A percentile compares a stretch with the other conserved stretches of the same genome.
These are phyloP conservation scores for Lipomyces mesembrius DNA, from an alignment of 805 yeast genomes.

Conservation along the genomic window DNA sequence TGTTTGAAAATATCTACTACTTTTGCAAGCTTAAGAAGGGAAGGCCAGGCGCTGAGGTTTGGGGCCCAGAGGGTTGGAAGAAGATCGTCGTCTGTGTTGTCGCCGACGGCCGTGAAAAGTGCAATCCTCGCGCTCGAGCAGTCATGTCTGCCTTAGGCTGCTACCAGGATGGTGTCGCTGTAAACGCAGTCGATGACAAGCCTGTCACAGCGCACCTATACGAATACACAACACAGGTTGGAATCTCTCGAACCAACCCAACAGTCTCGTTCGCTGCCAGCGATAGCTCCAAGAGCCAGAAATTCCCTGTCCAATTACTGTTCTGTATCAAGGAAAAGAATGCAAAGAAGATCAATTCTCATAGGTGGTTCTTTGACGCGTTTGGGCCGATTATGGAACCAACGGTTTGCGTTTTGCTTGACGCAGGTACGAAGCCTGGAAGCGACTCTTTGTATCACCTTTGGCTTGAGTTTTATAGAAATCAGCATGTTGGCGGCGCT, in stretches of 20 bases:
- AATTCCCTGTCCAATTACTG: conserved; percentile 82
- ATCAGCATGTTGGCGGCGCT: conserved; percentile 90
- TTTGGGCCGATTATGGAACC: conserved; percentile 84
- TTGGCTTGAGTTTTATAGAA: conserved; percentile 81
- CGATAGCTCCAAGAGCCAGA: conserved; percentile 50
- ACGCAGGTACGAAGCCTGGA: conserved; percentile 93
- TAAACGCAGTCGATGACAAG: conserved; percentile 81
- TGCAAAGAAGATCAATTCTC: conserved; percentile 89
- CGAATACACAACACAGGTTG: conserved; percentile 88
- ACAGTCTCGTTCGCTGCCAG: conserved; percentile 60
- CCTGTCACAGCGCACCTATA: conserved; percentile 85
- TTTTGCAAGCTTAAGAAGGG: conserved; percentile 66
- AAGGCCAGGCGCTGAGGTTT: conserved; percentile 47
- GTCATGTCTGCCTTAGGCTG: conserved; percentile 85
- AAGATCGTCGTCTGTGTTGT: conserved; percentile 87
- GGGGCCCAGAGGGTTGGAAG: conserved; percentile 98
- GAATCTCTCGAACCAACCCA: conserved; percentile 49
- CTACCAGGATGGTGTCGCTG: conserved; percentile 95
- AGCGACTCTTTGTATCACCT: conserved; percentile 81
- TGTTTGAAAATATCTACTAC: conserved; percentile 82
- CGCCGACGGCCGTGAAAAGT: conserved; percentile 88
- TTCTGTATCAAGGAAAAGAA: conserved; percentile 91
- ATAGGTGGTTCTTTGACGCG: conserved; percentile 95
- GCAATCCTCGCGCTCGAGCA: conserved; percentile 77
- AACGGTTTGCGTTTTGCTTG: conserved; percentile 78